A percentile compares a stretch with the other conserved stretches of the same genome.
These are phyloP conservation scores for Pichia sp. DNA, from an alignment of 1,139 yeast genomes.

Conservation along the genomic window DNA sequence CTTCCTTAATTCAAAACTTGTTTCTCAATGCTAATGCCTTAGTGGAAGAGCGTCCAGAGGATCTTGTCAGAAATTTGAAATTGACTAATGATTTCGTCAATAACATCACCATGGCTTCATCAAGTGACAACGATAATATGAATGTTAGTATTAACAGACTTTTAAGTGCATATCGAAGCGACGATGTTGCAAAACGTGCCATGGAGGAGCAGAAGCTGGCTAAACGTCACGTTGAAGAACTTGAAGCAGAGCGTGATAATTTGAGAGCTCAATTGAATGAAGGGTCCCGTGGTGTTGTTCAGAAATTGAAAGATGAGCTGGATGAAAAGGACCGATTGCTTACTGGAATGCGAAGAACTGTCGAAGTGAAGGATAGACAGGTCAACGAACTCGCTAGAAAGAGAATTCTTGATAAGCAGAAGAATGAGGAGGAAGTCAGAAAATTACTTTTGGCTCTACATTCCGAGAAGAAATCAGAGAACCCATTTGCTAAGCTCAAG, in stretches of 20 bases:
- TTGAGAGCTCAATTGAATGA: conserved; percentile 64
- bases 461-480: conserved; percentile 19
- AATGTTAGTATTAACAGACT: conserved; percentile 79
- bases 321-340: conserved; percentile 68
- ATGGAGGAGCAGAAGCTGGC: conserved; percentile 64
- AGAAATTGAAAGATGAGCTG: conserved; percentile 61
- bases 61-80: conserved; percentile 57
- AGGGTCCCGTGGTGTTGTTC: conserved; percentile 81
- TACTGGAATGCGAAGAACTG: conserved; percentile 57
- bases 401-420: conserved; percentile 71
- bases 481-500: conserved; percentile 9
- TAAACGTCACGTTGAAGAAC: conserved; percentile 65
- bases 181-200: conserved; percentile 82
- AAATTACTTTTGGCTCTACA: conserved; percentile 70
- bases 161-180: conserved; percentile 75
- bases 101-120: conserved; percentile 57
- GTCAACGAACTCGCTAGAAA: conserved; percentile 64
- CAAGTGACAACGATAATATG: conserved; percentile 68
- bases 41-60: conserved; percentile 38
- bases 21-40: conserved; percentile 61
- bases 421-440: conserved; percentile 82
- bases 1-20: conserved; percentile 79
- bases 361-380: conserved; percentile 58
- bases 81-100: conserved; percentile 79
- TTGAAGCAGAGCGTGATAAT: conserved; percentile 79